Base-by-base conservation (phyloP, 2,329 filamentous ascomycete genomes). In the Helotiales sp. region DNA sequence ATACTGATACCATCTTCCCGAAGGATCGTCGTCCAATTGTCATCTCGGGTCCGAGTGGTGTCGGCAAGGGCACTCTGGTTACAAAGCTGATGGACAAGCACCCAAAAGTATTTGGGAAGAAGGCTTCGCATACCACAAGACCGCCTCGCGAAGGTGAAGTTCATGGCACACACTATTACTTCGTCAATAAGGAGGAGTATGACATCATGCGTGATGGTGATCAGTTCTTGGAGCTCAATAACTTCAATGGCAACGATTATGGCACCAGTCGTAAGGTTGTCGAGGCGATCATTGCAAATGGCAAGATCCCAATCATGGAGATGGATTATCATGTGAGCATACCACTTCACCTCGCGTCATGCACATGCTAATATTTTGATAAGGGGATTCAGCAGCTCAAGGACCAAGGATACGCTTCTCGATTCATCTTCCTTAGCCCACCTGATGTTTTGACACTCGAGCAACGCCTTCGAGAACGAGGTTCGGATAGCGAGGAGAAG, bases 51-150 rank as follows among this genome's bases (percentile, higher is more conserved):
- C 83, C 86, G 5, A 78, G 76, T 5, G 82, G 82, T 54, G 77
- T 80, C 8, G 86, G 85, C 44, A 89, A 88, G 70, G 82, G 84
- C 15, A 83, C 82, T 1, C 75, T 93, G 42, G 75, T 87, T 53
- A 81, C 80, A 57, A 80, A 81, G 62, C 79, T 95, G 15, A 75
- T 88, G 63, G 81, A 84, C 27, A 80, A 82, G 55, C 84, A 85
- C 69, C 83, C 83, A 6, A 81, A 84, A 52, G 84, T 84, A 19
- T 91, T 93, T 66, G 85, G 81, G 19, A 75, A 73, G 48, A 81
- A 84, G 9, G 72, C 79, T 13, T 76, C 76, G 12, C 81, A 87
- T 65, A 84, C 84, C 2, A 84, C 81, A 3, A 76, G 82, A 15
- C 71, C 73, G 25, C 74, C 79, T 2, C 67, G 68, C 8, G 78